These are phyloP conservation scores for Cyberlindnera amylophila DNA, from an alignment of 805 yeast genomes.

Conservation along the genomic window DNA sequence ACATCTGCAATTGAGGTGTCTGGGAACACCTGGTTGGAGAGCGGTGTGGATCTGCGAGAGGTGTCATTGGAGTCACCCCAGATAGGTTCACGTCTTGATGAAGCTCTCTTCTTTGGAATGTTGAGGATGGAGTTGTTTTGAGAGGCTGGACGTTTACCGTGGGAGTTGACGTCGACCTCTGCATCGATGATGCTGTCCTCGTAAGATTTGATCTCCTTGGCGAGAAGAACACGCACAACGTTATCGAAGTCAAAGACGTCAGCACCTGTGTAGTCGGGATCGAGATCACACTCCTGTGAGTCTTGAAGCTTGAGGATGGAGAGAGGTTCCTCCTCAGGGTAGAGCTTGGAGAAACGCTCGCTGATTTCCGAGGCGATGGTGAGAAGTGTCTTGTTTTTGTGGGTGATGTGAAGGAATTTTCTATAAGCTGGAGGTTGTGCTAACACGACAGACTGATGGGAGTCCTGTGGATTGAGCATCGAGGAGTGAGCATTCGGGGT, in stretches of 20 bases:
- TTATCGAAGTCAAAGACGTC: constrained; percentile 58
- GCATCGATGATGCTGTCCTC: constrained; percentile 8
- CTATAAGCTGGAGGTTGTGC: constrained; percentile 19
- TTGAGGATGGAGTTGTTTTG: constrained; percentile 18
- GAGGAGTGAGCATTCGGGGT: constrained; percentile 31
- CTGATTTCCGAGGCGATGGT: constrained; percentile 51
- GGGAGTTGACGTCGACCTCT: constrained; percentile 9
- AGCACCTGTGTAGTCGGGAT: constrained; percentile 65
- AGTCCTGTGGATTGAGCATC: background rate
- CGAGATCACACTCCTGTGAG: constrained; percentile 64
- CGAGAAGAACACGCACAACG: constrained; percentile 43
- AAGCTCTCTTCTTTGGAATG: constrained; percentile 27
- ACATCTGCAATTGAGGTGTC: constrained; percentile 15
- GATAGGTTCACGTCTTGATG: constrained; percentile 9
- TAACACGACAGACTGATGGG: background rate
- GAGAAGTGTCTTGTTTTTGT: constrained; percentile 41
- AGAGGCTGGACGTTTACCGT: constrained; percentile 26
- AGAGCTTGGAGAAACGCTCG: constrained; percentile 55
- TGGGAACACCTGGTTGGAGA: constrained; percentile 38
- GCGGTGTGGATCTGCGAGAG: constrained; percentile 35
- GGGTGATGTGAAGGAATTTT: constrained; percentile 65
- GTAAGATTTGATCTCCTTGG: constrained; percentile 35
- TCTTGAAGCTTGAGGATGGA: constrained; percentile 65
- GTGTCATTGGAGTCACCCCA: constrained; percentile 18
- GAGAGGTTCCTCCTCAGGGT: constrained; percentile 57